Evolutionary conservation across 2,329 filamentous ascomycete species (phyloP), one percentile per base, ranked within the genome.

Genomic region (Phaeoacremonium minimum): DNA sequence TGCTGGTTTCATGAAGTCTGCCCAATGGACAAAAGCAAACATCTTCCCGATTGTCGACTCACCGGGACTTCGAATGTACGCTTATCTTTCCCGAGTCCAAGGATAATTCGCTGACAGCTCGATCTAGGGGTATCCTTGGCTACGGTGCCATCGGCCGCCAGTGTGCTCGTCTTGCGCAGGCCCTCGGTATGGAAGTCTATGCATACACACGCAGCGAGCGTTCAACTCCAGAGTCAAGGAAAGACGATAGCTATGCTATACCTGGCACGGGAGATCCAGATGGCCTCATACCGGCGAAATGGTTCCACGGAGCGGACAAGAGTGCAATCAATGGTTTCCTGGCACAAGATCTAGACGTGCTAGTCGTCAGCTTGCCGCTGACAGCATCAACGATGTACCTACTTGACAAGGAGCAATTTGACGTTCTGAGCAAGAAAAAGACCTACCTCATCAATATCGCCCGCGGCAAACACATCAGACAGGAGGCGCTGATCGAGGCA

Each of bases 171-270:
- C 69, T 87, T 4, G 75, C 75, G 9, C 68, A 67, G 12, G 80
- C 82, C 3, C 58, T 87, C 48, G 86, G 85, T 14, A 82, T 87
- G 73, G 69, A 78, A 18, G 75, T 91, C 1, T 69, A 88, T 52
- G 86, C 85, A 1, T 89, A 85, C 63, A 91, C 85, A 0, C 79
- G 85, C 0, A 77, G 76, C 17, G 75, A 83, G 1, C 80, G 83
- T n/a, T 56, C 66, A 7, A 84, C 81, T 0, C 65, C 73, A 0
- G 77, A 77, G 40, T 77, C 74, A 7, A 71, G 71, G 33, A 61
- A 55, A 22, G 75, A 84, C 49, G 52, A 54, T 4, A 75, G 76
- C 13, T 87, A 79, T 57, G 74, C 77, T 41, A 71, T 86, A 1
- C 80, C 81, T 3, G 73, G 74, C 3, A 84, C 80, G n/a, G 64